These are phyloP conservation scores for Drechmeria coniospora DNA, from an alignment of 2,329 filamentous ascomycete genomes.

Conservation along the genomic window DNA sequence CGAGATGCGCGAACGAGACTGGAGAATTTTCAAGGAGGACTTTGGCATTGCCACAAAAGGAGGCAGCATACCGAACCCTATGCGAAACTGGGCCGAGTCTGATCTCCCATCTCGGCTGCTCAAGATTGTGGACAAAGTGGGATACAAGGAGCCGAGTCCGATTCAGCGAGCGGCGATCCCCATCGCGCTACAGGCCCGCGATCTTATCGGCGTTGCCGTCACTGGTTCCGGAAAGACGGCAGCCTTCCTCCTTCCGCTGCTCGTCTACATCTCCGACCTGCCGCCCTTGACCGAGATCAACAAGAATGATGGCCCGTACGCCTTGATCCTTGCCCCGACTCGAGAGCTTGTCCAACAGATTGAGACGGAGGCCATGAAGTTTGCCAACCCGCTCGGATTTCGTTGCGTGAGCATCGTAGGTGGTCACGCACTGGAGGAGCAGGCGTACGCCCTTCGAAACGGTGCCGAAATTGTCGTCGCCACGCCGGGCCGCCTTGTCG, in stretches of 20 bases:
- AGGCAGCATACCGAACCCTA: slow-evolving; percentile 81
- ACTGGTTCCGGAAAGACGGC: slow-evolving; percentile 98
- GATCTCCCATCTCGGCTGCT: slow-evolving; percentile 61
- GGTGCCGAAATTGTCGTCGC: slow-evolving; percentile 96
- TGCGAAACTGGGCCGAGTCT: slow-evolving; percentile 88
- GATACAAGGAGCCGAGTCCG: slow-evolving; percentile 80
- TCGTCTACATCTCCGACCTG: slow-evolving; percentile 88
- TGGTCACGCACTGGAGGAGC: slow-evolving; percentile 88
- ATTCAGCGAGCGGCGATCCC: slow-evolving; percentile 93
- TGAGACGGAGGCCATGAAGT: slow-evolving; percentile 84
- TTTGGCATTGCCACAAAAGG: slow-evolving; percentile 95
- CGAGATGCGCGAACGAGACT: slow-evolving; percentile 94
- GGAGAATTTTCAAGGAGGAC: slow-evolving; percentile 99
- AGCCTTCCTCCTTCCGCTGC: slow-evolving; percentile 77
- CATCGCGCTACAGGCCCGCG: slow-evolving; percentile 79
- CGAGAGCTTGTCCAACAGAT: slow-evolving; percentile 97
- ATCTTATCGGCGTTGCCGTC: slow-evolving; percentile 95
- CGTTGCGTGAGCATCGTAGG: slow-evolving; percentile 95
- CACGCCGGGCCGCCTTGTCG: slow-evolving; percentile 91
- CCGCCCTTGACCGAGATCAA: slow-evolving; percentile 71
- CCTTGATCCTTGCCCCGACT: slow-evolving; percentile 91
- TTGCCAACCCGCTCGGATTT: slow-evolving; percentile 79
- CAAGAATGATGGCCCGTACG: slow-evolving; percentile 90
- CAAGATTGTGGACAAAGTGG: slow-evolving; percentile 67
- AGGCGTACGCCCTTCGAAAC: slow-evolving; percentile 76